phyloP scores from a whole-genome alignment of 2,329 filamentous ascomycete genomes.

The Monilinia fructicola region DNA sequence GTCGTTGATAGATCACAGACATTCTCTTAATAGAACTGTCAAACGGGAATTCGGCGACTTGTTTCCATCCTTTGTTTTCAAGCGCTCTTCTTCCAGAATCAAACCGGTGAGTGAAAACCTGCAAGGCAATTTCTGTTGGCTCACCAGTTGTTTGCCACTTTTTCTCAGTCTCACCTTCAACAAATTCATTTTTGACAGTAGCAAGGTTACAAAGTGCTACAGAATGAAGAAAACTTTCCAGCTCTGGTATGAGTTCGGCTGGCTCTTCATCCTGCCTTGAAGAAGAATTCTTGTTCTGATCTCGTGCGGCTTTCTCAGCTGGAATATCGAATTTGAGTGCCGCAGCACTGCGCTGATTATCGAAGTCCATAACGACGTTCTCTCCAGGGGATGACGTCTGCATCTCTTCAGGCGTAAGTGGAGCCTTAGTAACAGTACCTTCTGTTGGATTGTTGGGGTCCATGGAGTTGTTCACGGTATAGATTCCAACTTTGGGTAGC shows the following conservation, averaged over 20 bases:
- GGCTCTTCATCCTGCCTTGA: constrained; percentile 29
- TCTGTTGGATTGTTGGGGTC: constrained; percentile 56
- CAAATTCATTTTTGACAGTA: constrained; percentile 64
- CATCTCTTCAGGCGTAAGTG: constrained; percentile 30
- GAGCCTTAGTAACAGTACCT: constrained; percentile 44
- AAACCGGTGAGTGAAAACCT: constrained; percentile 71
- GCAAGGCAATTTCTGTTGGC: constrained; percentile 71
- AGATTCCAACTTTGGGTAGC: constrained; percentile 53
- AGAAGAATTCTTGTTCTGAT: constrained; percentile 36
- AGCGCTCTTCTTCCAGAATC: constrained; percentile 53
- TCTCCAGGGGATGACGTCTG: constrained; percentile 32
- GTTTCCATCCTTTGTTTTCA: constrained; percentile 52
- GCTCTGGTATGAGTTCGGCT: constrained; percentile 43
- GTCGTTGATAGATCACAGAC: constrained; percentile 64
- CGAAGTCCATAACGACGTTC: constrained; percentile 54
- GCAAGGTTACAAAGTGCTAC: constrained; percentile 60
- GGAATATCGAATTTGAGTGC: constrained; percentile 51
- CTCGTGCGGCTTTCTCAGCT: constrained; percentile 45
- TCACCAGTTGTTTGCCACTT: constrained; percentile 65
- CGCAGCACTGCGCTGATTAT: constrained; percentile 58
- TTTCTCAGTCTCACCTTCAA: constrained; percentile 53
- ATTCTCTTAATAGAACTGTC: constrained; percentile 75
- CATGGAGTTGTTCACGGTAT: constrained; percentile 52
- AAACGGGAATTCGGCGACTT: constrained; percentile 69
- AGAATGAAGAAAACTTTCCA: constrained; percentile 60